A percentile compares a stretch with the other conserved stretches of the same genome.
These are phyloP conservation scores for Xerocomus nothofagi DNA, from an alignment of 1,284 basidiomycete genomes.

Conservation along the genomic window DNA sequence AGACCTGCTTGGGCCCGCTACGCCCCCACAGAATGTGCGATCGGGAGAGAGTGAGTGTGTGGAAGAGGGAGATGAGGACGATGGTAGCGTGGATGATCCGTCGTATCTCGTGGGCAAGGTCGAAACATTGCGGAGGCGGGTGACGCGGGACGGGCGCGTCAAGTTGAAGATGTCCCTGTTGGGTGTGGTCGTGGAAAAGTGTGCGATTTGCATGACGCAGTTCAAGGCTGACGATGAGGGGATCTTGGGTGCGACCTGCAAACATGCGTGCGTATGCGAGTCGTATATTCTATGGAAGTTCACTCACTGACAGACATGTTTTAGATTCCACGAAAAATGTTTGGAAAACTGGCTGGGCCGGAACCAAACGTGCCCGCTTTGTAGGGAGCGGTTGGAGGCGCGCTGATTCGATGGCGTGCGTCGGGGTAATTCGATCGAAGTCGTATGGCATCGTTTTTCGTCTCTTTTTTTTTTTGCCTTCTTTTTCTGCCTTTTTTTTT, in stretches of 20 bases:
- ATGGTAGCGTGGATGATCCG: neutral
- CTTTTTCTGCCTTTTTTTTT: neutral
- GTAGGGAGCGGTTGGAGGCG: constrained; percentile 41
- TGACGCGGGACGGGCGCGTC: constrained; percentile 68
- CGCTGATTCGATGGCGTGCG: constrained; percentile 11
- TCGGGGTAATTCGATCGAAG: neutral
- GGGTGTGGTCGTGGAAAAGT: constrained; percentile 75
- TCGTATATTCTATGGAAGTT: neutral
- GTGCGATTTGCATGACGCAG: constrained; percentile 77
- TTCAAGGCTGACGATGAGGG: constrained; percentile 64
- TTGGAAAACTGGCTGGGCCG: constrained; percentile 52
- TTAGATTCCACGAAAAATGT: constrained; percentile 58
- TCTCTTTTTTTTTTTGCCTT: neutral
- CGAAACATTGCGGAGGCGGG: constrained; percentile 64
- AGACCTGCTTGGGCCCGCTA: constrained; percentile 33
- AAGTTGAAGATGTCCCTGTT: constrained; percentile 76
- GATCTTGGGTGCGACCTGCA: constrained; percentile 63
- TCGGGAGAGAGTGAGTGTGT: constrained; percentile 14
- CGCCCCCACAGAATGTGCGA: constrained; percentile 13
- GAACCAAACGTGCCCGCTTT: constrained; percentile 57
- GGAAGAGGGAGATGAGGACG: constrained; percentile 10
- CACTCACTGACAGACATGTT: neutral
- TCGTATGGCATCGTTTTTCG: neutral
- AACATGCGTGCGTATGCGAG: constrained; percentile 53
- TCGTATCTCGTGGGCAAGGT: constrained; percentile 58